phyloP scores from a whole-genome alignment of 495 filamentous ascomycete species.

The Penicillium samsonianum region DNA sequence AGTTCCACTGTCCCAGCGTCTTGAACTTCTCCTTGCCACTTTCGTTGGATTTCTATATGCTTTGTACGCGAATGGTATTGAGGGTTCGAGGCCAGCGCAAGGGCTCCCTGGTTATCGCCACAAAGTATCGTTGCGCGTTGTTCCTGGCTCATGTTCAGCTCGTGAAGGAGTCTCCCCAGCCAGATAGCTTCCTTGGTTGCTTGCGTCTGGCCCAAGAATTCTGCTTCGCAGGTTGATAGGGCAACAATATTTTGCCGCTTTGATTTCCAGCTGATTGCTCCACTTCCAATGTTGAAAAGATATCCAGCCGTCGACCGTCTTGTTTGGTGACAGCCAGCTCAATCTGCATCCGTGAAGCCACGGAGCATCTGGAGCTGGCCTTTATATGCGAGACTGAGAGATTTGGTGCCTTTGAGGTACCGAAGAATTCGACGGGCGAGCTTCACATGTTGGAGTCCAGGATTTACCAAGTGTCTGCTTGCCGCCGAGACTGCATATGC shows the following conservation, averaged over 20 bases:
- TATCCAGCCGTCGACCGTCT: conserved; percentile 37
- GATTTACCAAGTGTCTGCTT: conserved; percentile 26
- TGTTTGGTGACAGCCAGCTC: conserved; percentile 23
- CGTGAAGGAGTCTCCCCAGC: conserved; percentile 34
- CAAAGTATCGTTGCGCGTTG: conserved; percentile 19
- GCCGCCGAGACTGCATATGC: conserved; percentile 20
- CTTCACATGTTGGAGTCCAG: conserved; percentile 17
- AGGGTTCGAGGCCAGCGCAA: conserved; percentile 31
- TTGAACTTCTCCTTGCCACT: conserved; percentile 28
- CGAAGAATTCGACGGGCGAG: conserved; percentile 20
- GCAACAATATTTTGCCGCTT: conserved; percentile 39
- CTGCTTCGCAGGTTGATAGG: conserved; percentile 40
- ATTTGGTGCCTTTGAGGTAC: conserved; percentile 28
- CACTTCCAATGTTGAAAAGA: conserved; percentile 37
- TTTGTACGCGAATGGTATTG: conserved; percentile 33
- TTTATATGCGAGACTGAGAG: conserved; percentile 22
- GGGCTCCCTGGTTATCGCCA: conserved; percentile 35
- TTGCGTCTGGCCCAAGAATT: conserved; percentile 38
- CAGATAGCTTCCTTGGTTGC: conserved; percentile 45
- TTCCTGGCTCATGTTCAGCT: conserved; percentile 22
- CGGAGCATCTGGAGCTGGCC: conserved; percentile 14
- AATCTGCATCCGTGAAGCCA: conserved; percentile 29
- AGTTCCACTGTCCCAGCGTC: conserved; percentile 19
- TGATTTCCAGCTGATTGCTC: conserved; percentile 39
- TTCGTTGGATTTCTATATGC: conserved; percentile 35